phyloP scores from a whole-genome alignment of 176 grass and related monocot genomes.

The Rhynchospora breviuscula region DNA sequence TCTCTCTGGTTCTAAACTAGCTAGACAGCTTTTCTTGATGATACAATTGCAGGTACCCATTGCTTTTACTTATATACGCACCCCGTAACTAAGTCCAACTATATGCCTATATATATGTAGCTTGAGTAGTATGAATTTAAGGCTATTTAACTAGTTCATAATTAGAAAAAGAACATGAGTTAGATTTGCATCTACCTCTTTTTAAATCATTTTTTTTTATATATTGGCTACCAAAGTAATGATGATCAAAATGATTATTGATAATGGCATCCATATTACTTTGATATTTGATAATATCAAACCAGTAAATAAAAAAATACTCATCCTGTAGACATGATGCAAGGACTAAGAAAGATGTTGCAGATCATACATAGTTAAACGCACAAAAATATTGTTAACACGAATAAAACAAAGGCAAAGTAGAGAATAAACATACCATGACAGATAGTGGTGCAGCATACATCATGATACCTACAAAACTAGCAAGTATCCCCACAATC shows the following conservation, averaged over 20 bases:
- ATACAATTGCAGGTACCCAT: background rate
- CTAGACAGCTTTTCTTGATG: background rate
- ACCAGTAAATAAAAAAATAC: background rate
- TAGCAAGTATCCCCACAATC: constrained; percentile 70
- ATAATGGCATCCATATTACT: background rate
- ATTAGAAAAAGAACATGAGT: background rate
- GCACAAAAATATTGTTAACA: background rate
- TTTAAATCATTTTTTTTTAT: background rate
- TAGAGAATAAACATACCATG: constrained; percentile 50
- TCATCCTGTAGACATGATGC: background rate
- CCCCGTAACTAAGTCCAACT: background rate
- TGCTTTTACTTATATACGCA: background rate
- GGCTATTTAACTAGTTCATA: background rate
- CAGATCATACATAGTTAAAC: background rate
- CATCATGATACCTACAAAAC: constrained; percentile 63
- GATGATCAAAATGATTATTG: background rate
- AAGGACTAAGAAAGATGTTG: background rate
- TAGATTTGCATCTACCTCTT: background rate
- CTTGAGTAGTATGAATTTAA: background rate
- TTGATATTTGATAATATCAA: background rate
- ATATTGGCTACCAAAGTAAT: background rate
- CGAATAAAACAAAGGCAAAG: background rate
- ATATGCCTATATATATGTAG: background rate
- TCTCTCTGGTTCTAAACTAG: background rate
- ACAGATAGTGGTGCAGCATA: constrained; percentile 80